Evolutionary conservation across 1,284 basidiomycete species (phyloP).

Genomic region (Exobasidium rhododendri): DNA sequence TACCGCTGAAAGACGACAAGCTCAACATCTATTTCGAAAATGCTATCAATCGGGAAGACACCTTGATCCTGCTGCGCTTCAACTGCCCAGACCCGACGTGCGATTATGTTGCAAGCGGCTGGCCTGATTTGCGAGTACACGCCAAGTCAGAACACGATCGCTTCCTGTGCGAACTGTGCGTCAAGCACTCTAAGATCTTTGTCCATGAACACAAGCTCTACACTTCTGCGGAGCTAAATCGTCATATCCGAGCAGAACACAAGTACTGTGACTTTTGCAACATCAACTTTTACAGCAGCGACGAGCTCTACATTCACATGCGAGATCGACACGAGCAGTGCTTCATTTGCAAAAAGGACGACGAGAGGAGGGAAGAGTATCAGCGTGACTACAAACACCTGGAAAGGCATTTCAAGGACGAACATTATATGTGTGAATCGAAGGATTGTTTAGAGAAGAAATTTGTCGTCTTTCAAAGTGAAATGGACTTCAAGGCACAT

Average conservation of each 20-base stretch:
- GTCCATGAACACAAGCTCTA: constrained; percentile 90
- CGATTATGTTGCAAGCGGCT: constrained; percentile 77
- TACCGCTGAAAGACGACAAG: constrained; percentile 47
- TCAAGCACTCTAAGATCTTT: constrained; percentile 88
- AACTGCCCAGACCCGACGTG: constrained; percentile 61
- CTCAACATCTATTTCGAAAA: constrained; percentile 83
- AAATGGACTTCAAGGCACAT: constrained; percentile 86
- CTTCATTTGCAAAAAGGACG: constrained; percentile 68
- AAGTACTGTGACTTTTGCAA: constrained; percentile 87
- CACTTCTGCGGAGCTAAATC: constrained; percentile 65
- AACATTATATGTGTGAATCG: constrained; percentile 76
- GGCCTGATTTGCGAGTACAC: constrained; percentile 83
- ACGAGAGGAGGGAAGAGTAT: constrained; percentile 31
- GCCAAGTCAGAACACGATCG: constrained; percentile 68
- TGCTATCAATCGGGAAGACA: constrained; percentile 89
- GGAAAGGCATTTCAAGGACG: constrained; percentile 56
- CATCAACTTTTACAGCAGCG: constrained; percentile 82
- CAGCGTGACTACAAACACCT: constrained; percentile 41
- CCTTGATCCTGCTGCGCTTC: constrained; percentile 77
- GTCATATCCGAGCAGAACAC: constrained; percentile 74
- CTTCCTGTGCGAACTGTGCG: constrained; percentile 74
- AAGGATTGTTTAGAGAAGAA: constrained; percentile 75
- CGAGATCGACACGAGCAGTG: constrained; percentile 92
- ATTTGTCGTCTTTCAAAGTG: constrained; percentile 85
- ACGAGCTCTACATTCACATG: constrained; percentile 93